These are phyloP conservation scores for Botryotinia convoluta DNA, from an alignment of 2,329 filamentous ascomycete species.

Conservation along the genomic window DNA sequence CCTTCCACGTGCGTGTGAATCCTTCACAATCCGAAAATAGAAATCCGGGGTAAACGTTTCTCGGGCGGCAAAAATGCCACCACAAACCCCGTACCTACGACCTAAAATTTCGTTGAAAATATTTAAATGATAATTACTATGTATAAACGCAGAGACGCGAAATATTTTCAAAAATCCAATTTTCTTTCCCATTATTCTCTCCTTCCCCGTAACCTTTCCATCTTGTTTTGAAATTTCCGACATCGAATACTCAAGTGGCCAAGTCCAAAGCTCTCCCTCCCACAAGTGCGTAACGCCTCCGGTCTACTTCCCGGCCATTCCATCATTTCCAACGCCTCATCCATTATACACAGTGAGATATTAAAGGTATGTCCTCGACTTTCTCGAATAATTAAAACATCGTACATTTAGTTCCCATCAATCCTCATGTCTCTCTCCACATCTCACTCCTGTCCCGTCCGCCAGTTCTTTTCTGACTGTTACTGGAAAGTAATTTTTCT, in stretches of 20 bases:
- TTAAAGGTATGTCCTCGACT: neutral
- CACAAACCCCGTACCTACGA: neutral
- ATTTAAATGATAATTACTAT: neutral
- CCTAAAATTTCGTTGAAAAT: neutral
- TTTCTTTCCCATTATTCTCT: too few relatives aligned
- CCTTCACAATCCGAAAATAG: neutral
- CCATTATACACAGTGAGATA: neutral
- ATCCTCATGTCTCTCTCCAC: neutral
- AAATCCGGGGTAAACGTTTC: neutral
- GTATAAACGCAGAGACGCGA: neutral
- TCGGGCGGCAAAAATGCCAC: neutral
- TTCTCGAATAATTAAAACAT: neutral
- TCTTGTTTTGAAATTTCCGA: neutral
- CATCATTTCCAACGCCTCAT: neutral
- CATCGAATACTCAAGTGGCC: neutral
- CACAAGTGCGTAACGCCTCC: neutral
- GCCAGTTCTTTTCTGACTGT: conserved; percentile 11
- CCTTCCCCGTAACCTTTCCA: neutral
- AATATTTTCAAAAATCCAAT: neutral
- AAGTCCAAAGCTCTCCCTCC: neutral
- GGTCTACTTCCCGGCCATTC: neutral
- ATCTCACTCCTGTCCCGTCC: neutral
- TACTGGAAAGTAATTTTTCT: conserved; percentile 14
- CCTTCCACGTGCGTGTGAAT: neutral
- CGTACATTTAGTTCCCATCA: neutral